Conservation (phyloP, 495 filamentous ascomycete genomes). For the Chaetomidium leptoderma region DNA sequence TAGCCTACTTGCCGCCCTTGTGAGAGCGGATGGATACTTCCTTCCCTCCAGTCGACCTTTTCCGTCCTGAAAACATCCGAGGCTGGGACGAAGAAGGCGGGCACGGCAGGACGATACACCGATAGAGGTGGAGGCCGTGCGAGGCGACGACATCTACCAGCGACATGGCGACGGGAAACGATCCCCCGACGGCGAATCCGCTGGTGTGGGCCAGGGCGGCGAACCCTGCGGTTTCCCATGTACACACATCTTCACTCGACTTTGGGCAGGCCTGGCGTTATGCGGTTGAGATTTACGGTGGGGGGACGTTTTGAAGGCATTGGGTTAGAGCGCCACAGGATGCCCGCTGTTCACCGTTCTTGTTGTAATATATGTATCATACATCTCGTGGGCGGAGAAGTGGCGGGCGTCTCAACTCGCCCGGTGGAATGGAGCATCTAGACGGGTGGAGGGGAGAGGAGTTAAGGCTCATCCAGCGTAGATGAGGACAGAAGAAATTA, state of each 20-base stretch:
- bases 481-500: not conserved
- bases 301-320: conserved; percentile 3
- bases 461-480: not conserved
- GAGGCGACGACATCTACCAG: not conserved
- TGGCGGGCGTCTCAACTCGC: not conserved
- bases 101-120: not conserved
- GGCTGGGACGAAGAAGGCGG: not conserved
- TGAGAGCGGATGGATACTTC: not conserved
- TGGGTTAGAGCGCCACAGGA: conserved; percentile 6
- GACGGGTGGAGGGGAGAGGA: not conserved
- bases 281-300: conserved; percentile 9
- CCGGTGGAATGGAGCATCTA: conserved; percentile 4
- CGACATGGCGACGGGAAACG: not conserved
- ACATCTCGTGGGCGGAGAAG: not conserved
- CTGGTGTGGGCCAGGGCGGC: not conserved
- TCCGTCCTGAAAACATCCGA: not conserved
- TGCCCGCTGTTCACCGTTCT: conserved; percentile 3
- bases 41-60: not conserved
- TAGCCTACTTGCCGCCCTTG: not conserved
- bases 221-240: not conserved
- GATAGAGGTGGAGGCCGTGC: not conserved
- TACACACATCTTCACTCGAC: conserved; percentile 45
- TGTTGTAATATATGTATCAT: conserved; percentile 13
- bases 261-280: conserved; percentile 47
- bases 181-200: not conserved